Base-by-base conservation (phyloP, 1,284 basidiomycete genomes). In the Cutaneotrichosporon curvatum region DNA sequence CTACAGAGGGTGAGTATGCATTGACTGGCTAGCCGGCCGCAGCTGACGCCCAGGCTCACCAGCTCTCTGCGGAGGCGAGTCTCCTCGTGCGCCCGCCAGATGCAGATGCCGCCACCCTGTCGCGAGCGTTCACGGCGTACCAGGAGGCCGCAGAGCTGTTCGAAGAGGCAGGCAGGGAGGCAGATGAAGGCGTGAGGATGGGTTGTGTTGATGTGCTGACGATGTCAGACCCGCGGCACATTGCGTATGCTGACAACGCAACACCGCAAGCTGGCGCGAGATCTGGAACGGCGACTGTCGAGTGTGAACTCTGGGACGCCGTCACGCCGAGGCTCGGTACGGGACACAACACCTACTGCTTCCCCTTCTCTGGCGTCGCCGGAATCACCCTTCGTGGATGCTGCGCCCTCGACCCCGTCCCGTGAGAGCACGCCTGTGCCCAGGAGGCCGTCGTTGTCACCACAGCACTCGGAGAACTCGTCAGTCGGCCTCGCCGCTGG, bases 121-220 rank as follows among this genome's bases (percentile, higher is more conserved):
- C 47, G 7, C 44, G 55, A 4, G 70, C 63, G n/a, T 41, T 62
- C 12, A 47, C 51, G 4, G 45, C 56, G 1, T 70, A 66, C 41
- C 46, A 52, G 10, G 56, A 68, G 41, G 70, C 68, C 0, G 59
- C 66, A 1, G 59, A 63, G 3, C 47, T 72, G 8, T 72, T 66
- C 39, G 62, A 67, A 2, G 19, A 34, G 15, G 58, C 51, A 4
- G 40, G 55, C 10, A 40, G 48, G 28, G 33, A 36, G 1, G 43
- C 48, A 2, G 38, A 47, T 19, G 58, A 59, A 38, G 51, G 43
- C 2, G 61, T 61, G 15, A 41, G 50, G 14, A 21, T 34, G 32
- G 6, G 19, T 28, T 8, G 2, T 4, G 16, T 15, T n/a, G 23
- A 12, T 18, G 3, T 30, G 25, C 35, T 37, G 28, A 44, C 15